Conservation (phyloP, 225 moss, liverwort and hornwort species). For the Bryoerythrophyllum caledonicum region DNA sequence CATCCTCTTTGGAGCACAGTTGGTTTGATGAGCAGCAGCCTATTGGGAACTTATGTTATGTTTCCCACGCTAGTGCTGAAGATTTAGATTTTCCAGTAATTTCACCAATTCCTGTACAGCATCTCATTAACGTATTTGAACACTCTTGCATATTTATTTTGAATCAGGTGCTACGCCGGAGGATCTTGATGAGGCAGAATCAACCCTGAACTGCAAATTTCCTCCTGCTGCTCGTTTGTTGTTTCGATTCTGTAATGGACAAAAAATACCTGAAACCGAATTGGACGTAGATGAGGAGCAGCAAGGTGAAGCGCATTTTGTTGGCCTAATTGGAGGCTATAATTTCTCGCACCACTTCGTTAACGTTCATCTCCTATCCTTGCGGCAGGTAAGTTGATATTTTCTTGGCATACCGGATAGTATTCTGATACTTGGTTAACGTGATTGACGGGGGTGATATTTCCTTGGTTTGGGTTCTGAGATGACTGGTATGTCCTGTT, state of each 20-base stretch:
- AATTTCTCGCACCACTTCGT: conserved; percentile 69
- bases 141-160: neutral
- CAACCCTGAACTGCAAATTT: conserved; percentile 57
- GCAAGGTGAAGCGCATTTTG: conserved; percentile 37
- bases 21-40: neutral
- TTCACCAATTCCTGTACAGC: neutral
- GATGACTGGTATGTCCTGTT: conserved; percentile 14
- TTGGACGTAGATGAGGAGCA: conserved; percentile 19
- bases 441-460: neutral
- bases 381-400: conserved; percentile 43
- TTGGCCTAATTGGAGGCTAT: conserved; percentile 64
- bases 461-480: neutral
- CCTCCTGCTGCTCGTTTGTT: conserved; percentile 71
- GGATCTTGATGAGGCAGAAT: conserved; percentile 72
- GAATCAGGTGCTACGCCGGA: conserved; percentile 52
- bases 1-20: neutral
- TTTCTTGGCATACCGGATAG: neutral
- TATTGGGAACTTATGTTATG: conserved; percentile 10
- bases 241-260: conserved; percentile 81
- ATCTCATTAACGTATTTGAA: neutral
- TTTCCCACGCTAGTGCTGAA: conserved; percentile 9
- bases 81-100: neutral
- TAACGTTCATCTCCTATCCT: conserved; percentile 77
- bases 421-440: neutral
- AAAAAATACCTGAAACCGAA: conserved; percentile 48